Conservation (phyloP, 2,329 filamentous ascomycete genomes). For the Alternaria solani region DNA sequence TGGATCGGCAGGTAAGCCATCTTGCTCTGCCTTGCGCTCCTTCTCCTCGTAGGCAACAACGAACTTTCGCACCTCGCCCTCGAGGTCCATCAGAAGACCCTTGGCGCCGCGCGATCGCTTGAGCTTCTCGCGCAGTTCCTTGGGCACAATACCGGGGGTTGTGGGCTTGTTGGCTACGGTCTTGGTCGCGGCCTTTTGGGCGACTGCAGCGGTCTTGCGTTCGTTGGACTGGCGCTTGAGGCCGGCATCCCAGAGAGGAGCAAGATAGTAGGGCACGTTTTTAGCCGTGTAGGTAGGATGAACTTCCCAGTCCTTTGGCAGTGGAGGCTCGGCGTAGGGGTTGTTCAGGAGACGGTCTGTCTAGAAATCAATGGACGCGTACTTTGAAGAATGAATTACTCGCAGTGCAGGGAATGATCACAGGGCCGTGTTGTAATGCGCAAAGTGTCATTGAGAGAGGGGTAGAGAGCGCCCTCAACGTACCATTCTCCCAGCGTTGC, state of each 20-base stretch:
- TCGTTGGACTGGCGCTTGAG: conserved; percentile 57
- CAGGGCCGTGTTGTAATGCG: background rate
- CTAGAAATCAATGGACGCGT: conserved; percentile 11
- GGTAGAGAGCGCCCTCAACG: conserved; percentile 14
- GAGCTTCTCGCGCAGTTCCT: conserved; percentile 79
- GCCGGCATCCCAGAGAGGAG: conserved; percentile 79
- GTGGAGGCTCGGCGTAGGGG: conserved; percentile 83
- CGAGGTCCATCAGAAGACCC: conserved; percentile 80
- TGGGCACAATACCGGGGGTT: conserved; percentile 68
- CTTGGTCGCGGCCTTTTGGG: conserved; percentile 46
- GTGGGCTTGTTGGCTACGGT: conserved; percentile 53
- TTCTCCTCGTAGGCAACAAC: conserved; percentile 69
- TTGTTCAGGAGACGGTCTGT: conserved; percentile 85
- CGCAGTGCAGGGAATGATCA: background rate
- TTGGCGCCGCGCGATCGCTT: conserved; percentile 83
- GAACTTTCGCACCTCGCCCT: conserved; percentile 82
- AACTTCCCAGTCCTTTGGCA: conserved; percentile 82
- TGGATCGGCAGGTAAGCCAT: conserved; percentile 57
- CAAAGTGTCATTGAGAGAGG: conserved; percentile 19
- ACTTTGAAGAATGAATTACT: background rate
- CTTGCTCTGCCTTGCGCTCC: conserved; percentile 57
- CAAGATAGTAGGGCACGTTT: conserved; percentile 86
- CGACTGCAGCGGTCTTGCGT: conserved; percentile 44
- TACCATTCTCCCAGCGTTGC: conserved; percentile 95
- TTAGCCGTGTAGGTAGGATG: conserved; percentile 81